Evolutionary conservation across 2,329 filamentous ascomycete genomes (phyloP).

Genomic region (Diaporthe sp.): DNA sequence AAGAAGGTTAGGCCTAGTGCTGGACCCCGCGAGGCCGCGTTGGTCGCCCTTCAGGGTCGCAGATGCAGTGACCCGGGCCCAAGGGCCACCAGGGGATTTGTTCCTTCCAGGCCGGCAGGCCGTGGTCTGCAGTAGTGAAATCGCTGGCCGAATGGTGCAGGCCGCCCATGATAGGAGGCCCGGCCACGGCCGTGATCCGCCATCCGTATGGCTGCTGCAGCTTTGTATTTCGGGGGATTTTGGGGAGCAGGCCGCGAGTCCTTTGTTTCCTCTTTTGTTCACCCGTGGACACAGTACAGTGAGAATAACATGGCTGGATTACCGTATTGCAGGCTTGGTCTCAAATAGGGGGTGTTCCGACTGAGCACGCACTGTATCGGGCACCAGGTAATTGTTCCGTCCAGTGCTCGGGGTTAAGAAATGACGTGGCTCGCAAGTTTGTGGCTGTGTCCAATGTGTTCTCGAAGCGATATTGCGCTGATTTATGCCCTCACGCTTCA

Average conservation of each 20-base stretch:
- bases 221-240: constrained; percentile 18
- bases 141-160: background rate
- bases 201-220: constrained; percentile 5
- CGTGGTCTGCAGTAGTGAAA: background rate
- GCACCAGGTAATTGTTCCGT: constrained; percentile 28
- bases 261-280: background rate
- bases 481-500: constrained; percentile 20
- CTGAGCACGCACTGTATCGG: constrained; percentile 19
- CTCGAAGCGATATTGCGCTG: constrained; percentile 34
- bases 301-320: background rate
- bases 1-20: constrained; percentile 25
- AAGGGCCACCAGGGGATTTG: background rate
- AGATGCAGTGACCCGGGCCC: constrained; percentile 13
- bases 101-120: background rate
- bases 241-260: background rate
- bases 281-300: background rate
- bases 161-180: constrained; percentile 12
- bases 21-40: constrained; percentile 23
- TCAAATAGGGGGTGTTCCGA: background rate
- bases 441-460: constrained; percentile 34
- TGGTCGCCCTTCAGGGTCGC: constrained; percentile 9
- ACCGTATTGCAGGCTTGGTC: constrained; percentile 17
- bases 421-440: constrained; percentile 32
- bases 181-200: constrained; percentile 25
- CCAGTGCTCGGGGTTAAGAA: constrained; percentile 18